A percentile compares a stretch with the other conserved stretches of the same genome.
Evolutionary conservation across 2,329 filamentous ascomycete species (phyloP).

Genomic region (Diaporthe helianthi): DNA sequence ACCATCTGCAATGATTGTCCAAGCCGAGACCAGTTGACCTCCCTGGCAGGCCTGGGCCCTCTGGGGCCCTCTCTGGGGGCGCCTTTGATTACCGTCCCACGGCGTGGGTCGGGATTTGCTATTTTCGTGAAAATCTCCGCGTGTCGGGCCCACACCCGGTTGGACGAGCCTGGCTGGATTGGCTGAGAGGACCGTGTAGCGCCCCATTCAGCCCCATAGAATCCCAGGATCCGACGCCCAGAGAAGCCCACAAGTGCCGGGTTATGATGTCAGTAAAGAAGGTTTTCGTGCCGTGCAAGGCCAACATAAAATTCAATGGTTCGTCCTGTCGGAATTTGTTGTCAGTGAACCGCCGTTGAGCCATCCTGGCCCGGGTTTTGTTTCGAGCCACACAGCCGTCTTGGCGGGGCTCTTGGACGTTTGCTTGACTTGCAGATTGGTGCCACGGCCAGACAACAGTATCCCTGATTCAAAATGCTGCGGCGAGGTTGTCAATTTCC

Average conservation of each 20-base stretch:
- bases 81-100: slow-evolving; percentile 32
- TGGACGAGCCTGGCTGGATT: slow-evolving; percentile 9
- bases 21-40: slow-evolving; percentile 29
- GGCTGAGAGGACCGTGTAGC: slow-evolving; percentile 21
- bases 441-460: not conserved
- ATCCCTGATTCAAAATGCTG: slow-evolving; percentile 25
- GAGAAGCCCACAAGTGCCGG: not conserved
- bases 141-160: slow-evolving; percentile 13
- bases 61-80: no score
- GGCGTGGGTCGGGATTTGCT: slow-evolving; percentile 26
- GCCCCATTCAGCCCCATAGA: not conserved
- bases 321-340: not conserved
- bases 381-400: not conserved
- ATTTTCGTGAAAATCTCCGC: slow-evolving; percentile 26
- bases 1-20: slow-evolving; percentile 15
- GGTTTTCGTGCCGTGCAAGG: not conserved
- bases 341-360: not conserved
- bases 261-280: not conserved
- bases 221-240: not conserved
- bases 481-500: slow-evolving; percentile 26
- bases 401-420: not conserved
- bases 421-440: not conserved
- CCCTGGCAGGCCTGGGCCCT: slow-evolving; percentile 19
- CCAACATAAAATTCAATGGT: slow-evolving; percentile 15
- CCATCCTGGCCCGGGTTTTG: not conserved